Evolutionary conservation across 192 early-diverging fungal genomes (phyloP), one percentile per base, ranked within the genome.

Genomic region (Coemansia sp.): DNA sequence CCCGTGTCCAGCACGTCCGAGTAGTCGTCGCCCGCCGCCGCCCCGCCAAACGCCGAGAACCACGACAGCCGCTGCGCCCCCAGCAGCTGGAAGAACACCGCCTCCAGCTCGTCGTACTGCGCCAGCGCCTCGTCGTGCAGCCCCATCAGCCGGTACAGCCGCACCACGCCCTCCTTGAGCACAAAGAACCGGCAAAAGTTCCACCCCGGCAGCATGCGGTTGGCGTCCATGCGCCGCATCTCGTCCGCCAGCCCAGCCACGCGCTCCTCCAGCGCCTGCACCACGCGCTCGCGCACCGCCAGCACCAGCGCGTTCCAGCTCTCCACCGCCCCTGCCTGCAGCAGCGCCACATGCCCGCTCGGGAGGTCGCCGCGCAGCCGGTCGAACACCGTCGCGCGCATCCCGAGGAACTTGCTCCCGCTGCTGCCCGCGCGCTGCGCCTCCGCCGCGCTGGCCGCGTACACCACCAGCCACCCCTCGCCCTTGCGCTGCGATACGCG

Each of bases 111-210:
- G 73, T 99, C 98, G 66, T 98, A 99, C 65, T 96, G 93, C 31
- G 93, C 72, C 47, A 98, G 75, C 6, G 97, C 94, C 51, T 96
- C 97, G 47, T 94, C 94, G 40, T 86, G 80, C 37, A 98, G 73
- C 46, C 87, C 92, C 88, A 98, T 88, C 51, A 92, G 87, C 71
- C 97, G 95, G 80, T 90, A 97, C 7, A 92, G 87, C 36, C 86
- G 86, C 17, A 93, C 92, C 20, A 97, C 82, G 10, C 89, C 89
- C 70, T 99, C 96, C 79, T 99, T 99, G 56, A 96, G 73, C 45
- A 98, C 89, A 72, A 99, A 99, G 74, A 95, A 98, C 47, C 87
- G 90, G 75, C 96, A 98, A 77, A 97, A 99, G 75, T 99, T 99
- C 98, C 98, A 99, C 0, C 98, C 98, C 6, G 97, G 96, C 79